A percentile compares a stretch with the other conserved stretches of the same genome.
phyloP scores from a whole-genome alignment of 805 yeast species.

The Wickerhamiella azymoides region DNA sequence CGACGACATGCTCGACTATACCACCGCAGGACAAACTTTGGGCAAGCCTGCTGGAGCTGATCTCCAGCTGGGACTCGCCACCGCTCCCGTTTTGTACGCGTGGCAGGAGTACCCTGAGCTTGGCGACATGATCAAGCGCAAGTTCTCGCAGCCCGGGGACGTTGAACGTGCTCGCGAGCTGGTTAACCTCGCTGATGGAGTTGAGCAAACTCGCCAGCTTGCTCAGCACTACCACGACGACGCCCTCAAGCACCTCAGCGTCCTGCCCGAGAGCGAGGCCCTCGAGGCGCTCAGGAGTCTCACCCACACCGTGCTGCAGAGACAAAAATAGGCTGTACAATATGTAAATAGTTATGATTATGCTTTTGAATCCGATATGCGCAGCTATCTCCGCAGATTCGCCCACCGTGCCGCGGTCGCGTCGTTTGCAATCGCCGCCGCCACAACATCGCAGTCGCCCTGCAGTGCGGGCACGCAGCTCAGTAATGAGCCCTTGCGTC shows the following conservation, averaged over 20 bases:
- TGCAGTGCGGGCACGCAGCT: too few species aligned
- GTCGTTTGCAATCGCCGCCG: too few species aligned
- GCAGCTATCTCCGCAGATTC: too few species aligned
- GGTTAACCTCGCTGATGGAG: conserved; percentile 59
- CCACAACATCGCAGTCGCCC: too few species aligned
- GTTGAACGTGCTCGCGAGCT: conserved; percentile 66
- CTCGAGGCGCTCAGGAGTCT: conserved; percentile 74
- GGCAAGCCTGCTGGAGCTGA: conserved; percentile 98
- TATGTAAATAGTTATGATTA: background rate
- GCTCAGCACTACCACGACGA: conserved; percentile 66
- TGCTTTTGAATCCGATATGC: too few species aligned
- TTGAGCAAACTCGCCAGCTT: conserved; percentile 56
- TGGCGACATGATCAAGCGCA: conserved; percentile 71
- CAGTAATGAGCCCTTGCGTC: too few species aligned
- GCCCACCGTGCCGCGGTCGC: too few species aligned
- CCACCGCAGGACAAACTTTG: conserved; percentile 66
- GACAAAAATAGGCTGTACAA: conserved; percentile 25
- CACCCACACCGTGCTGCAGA: conserved; percentile 69
- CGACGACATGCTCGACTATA: conserved; percentile 91
- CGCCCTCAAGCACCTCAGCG: conserved; percentile 54
- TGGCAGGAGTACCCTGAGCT: conserved; percentile 81
- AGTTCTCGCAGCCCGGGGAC: conserved; percentile 71
- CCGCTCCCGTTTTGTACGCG: conserved; percentile 91
- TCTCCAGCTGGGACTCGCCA: conserved; percentile 82
- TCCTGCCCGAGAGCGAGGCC: conserved; percentile 78